Base-by-base conservation (phyloP, 441 rosid species). In the Adansonia madagascariensis region DNA sequence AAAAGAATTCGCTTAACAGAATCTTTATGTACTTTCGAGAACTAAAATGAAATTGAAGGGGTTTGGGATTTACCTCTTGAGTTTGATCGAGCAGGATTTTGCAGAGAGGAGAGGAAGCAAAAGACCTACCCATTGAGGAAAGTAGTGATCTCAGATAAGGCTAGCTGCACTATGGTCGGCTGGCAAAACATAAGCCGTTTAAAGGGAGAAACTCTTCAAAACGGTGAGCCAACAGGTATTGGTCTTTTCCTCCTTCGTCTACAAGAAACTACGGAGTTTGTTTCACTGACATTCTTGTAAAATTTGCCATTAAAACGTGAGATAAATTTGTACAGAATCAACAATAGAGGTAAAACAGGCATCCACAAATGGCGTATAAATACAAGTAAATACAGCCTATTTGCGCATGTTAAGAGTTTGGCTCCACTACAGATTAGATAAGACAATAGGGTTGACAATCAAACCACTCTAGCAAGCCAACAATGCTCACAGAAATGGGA, bases 101-200 rank as follows among this genome's bases (percentile, higher is more conserved):
- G 18, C 4, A 49, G 55, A 43, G 43, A 6, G 0, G 56, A 43
- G 4, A n/a, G n/a, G n/a, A 14, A n/a, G 18, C 20, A 1, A 0
- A 27, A 14, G 2, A 27, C 31, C 31, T 27, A 27, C 31, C 31
- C 31, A 27, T 27, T 27, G 31, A 27, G 31, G 31, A 27, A 27
- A 1, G 62, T 1, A 15, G 2, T 0, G 55, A 55, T n/a, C 65
- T 75, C 39, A 49, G 73, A 65, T 67, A 55, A 56, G 73, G 73
- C 39, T n/a, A 9, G 47, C 9, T 71, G 20, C 56, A 31, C 8
- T 44, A 3, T 46, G 67, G 24, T 56, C 68, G 68, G 60, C 35
- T 24, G 59, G 35, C 63, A 17, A 27, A 61, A 8, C 15, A 31
- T 24, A 41, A 35, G 65, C 59, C 59, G 22, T 53, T 15, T 53